Base-by-base conservation (phyloP, 2,329 filamentous ascomycete genomes). In the Cytospora schulzeri region DNA sequence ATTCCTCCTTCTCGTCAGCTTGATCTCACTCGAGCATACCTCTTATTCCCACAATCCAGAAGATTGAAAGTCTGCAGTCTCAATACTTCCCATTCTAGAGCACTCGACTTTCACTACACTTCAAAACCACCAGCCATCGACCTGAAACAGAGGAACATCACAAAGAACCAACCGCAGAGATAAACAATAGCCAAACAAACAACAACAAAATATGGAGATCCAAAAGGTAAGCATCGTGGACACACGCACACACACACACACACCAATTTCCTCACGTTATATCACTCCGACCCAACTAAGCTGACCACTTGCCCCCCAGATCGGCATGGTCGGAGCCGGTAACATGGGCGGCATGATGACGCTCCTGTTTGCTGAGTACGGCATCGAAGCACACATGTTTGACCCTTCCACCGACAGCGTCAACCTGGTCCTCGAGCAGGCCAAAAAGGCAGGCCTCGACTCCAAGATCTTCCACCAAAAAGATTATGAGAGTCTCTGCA, bases 291-390 rank as follows among this genome's bases (percentile, higher is more conserved):
- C 6, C 7, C 28, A 12, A 24, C 4, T 8, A 1, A 3, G 19
- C 41, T 63, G 3, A 48, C 33, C 28, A 31, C 17, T 17, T 28
- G 1, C 3, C 4, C 38, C 48, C 6, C 24, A 83, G 79, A 74
- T 87, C 66, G 84, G 82, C 58, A 83, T 87, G 76, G 80, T 87
- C 48, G 84, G 83, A 26, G 83, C 80, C 22, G 85, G 85, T 5
- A 82, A 79, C 69, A 88, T 87, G 83, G 86, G 85, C n/a, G 81
- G 80, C 4, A 83, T 81, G 64, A 84, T 88, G 80, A 79, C 83
- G 12, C 74, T 88, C 17, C 77, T 87, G 4, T 83, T 87, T 66
- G 84, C 84, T 19, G 85, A 88, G 68, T 76, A 83, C 54, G 83
- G 80, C 35, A 75, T 84, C 33, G 74, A 82, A 26, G 81, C 88